phyloP scores from a whole-genome alignment of 441 rosid species.

The Arabidopsis hybrid region DNA sequence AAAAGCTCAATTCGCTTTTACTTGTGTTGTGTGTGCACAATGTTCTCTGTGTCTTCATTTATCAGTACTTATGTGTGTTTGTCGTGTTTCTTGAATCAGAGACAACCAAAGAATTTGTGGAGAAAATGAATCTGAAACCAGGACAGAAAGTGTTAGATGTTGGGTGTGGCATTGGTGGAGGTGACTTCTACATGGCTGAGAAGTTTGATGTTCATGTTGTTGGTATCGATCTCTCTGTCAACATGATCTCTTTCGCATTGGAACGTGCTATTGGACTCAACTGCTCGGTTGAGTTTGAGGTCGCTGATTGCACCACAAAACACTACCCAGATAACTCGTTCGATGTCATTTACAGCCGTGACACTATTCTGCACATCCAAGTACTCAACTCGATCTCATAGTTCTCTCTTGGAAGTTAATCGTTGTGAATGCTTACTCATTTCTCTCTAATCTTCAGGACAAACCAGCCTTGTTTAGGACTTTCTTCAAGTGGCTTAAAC shows the following conservation, averaged over 20 bases:
- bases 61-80: background rate
- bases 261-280: slow-evolving; percentile 95
- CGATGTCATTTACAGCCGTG: slow-evolving; percentile 96
- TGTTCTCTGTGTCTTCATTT: background rate
- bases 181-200: slow-evolving; percentile 98
- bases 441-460: slow-evolving; percentile 58
- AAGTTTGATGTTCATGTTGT: slow-evolving; percentile 81
- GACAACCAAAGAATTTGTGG: slow-evolving; percentile 96
- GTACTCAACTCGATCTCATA: slow-evolving; percentile 42
- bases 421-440: slow-evolving; percentile 6
- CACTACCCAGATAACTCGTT: slow-evolving; percentile 74
- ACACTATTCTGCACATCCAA: slow-evolving; percentile 90
- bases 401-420: slow-evolving; percentile 8
- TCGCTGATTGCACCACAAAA: slow-evolving; percentile 93
- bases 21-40: background rate
- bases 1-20: slow-evolving; percentile 27
- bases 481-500: slow-evolving; percentile 95
- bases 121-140: slow-evolving; percentile 79
- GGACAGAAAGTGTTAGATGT: slow-evolving; percentile 97
- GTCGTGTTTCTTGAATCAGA: slow-evolving; percentile 53
- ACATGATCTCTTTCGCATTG: slow-evolving; percentile 94
- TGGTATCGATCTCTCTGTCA: slow-evolving; percentile 94
- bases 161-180: slow-evolving; percentile 99
- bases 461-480: slow-evolving; percentile 88
- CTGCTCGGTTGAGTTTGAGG: slow-evolving; percentile 93